A percentile compares a stretch with the other conserved stretches of the same genome.
Evolutionary conservation across 257 asterid species (phyloP).

Genomic region (Solanum chiquidenum): DNA sequence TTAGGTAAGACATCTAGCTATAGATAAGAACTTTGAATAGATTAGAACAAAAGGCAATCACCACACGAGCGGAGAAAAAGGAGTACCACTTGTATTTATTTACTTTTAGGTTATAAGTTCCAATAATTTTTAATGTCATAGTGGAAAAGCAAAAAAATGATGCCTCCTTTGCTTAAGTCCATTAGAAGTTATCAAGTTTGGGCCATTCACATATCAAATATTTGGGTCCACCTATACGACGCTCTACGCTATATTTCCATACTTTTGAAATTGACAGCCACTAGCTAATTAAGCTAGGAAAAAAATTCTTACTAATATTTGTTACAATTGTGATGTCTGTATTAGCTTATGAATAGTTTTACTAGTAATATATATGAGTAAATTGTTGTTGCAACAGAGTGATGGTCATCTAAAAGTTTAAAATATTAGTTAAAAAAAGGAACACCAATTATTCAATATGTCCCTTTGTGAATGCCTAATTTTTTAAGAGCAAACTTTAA

Average conservation of each 20-base stretch:
- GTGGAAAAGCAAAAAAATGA: not conserved
- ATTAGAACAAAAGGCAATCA: slow-evolving; percentile 1
- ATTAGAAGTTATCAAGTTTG: not conserved
- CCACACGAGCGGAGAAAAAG: slow-evolving; percentile 23
- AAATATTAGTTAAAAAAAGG: not conserved
- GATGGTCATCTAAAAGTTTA: not conserved
- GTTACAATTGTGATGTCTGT: not conserved
- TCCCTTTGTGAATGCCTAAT: not conserved
- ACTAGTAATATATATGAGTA: no score
- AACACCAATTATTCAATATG: not conserved
- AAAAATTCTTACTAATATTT: not conserved
- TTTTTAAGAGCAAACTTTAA: not conserved
- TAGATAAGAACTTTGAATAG: not conserved
- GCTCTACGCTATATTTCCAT: not conserved
- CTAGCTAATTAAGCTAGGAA: not conserved
- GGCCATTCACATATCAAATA: slow-evolving; percentile 6
- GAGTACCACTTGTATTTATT: not conserved
- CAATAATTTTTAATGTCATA: not conserved
- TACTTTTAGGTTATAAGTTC: slow-evolving; percentile 2
- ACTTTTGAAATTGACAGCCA: slow-evolving; percentile 6
- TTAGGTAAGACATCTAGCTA: not conserved
- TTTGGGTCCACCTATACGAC: slow-evolving; percentile 9
- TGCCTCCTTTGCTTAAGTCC: not conserved
- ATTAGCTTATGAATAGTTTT: no score
- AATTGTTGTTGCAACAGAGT: not conserved